Evolutionary conservation across 2,329 filamentous ascomycete genomes (phyloP).

Genomic region (Alternaria incomplexa): DNA sequence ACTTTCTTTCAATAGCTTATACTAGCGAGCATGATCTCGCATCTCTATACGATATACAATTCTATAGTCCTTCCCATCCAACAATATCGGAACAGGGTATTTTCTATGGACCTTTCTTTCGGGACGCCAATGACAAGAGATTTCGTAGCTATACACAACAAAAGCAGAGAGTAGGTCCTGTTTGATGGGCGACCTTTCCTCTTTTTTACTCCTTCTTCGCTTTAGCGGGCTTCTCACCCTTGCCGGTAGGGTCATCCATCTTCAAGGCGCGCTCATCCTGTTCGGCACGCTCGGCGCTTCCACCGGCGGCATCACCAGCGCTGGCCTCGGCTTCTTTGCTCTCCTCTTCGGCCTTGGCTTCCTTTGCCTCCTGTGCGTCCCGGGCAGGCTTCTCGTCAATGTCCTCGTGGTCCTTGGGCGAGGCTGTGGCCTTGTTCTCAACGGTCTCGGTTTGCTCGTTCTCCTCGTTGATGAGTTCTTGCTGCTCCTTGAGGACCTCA

Average conservation of each 20-base stretch:
- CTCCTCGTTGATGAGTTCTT: slow-evolving; percentile 97
- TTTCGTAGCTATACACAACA: slow-evolving; percentile 28
- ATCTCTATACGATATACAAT: slow-evolving; percentile 11
- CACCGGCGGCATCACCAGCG: slow-evolving; percentile 28
- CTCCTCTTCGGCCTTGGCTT: slow-evolving; percentile 29
- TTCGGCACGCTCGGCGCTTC: slow-evolving; percentile 42
- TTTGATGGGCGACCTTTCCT: background rate
- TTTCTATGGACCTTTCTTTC: slow-evolving; percentile 17
- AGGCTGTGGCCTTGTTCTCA: slow-evolving; percentile 75
- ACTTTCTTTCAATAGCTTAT: background rate
- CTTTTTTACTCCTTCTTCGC: slow-evolving; percentile 19
- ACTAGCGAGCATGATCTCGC: background rate
- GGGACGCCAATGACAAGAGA: slow-evolving; percentile 8
- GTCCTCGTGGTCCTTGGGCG: slow-evolving; percentile 84
- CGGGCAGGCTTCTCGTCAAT: slow-evolving; percentile 80
- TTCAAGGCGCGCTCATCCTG: slow-evolving; percentile 39
- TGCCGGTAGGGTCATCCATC: slow-evolving; percentile 26
- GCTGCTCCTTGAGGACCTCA: slow-evolving; percentile 97
- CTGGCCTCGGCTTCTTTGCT: slow-evolving; percentile 41
- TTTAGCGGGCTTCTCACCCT: slow-evolving; percentile 21
- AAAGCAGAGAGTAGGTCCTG: slow-evolving; percentile 13
- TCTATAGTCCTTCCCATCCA: slow-evolving; percentile 13
- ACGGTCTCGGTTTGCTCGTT: slow-evolving; percentile 82
- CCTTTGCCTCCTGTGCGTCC: slow-evolving; percentile 17
- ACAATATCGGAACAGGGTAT: slow-evolving; percentile 18